These are phyloP conservation scores for Laguncularia racemosa DNA, from an alignment of 345 rosid species.

Conservation along the genomic window DNA sequence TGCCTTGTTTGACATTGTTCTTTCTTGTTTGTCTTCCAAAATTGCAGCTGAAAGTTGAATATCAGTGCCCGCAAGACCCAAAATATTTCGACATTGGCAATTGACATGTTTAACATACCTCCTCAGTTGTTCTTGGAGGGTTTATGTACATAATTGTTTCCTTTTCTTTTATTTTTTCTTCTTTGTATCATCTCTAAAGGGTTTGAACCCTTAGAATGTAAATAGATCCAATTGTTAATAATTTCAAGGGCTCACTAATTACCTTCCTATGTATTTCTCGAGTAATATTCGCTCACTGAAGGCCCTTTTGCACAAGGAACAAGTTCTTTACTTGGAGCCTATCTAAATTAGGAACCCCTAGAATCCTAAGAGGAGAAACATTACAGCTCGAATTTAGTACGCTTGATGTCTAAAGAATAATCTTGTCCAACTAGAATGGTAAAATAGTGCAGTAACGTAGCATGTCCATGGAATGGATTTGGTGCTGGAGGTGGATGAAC, in stretches of 20 bases:
- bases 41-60: conserved; percentile 78
- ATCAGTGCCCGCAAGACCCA: conserved; percentile 81
- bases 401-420: no score
- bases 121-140: conserved; percentile 7
- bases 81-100: conserved; percentile 68
- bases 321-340: no score
- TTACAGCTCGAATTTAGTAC: no score
- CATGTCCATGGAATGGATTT: no score
- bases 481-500: no score
- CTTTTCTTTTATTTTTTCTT: not conserved
- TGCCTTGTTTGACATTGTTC: conserved; percentile 2
- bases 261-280: no score
- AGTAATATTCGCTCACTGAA: no score
- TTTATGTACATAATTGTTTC: conserved; percentile 14
- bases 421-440: no score
- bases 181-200: not conserved
- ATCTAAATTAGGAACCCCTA: no score
- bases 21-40: not conserved
- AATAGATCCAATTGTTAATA: conserved; percentile 7
- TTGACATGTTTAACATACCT: conserved; percentile 19
- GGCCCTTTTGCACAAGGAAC: no score
- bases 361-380: no score
- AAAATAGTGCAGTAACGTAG: no score
- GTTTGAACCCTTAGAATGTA: not conserved
- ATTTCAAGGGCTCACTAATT: not conserved